Base-by-base conservation (phyloP, 2,329 filamentous ascomycete genomes). In the Xylariaceae sp. region DNA sequence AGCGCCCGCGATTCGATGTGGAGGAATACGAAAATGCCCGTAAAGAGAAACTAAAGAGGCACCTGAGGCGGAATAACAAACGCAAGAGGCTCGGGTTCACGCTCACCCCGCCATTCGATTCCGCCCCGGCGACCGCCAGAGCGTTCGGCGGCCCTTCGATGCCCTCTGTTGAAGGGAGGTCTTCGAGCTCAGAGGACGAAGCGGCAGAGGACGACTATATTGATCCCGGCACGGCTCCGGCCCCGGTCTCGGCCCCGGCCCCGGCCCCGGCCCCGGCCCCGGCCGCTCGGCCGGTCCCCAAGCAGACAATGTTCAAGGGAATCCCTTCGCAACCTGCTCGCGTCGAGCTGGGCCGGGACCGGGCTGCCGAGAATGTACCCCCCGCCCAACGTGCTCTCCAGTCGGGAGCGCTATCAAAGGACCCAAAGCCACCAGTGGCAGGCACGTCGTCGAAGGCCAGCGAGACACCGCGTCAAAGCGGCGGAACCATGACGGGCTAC, bases 11-110 rank as follows among this genome's bases (percentile, higher is more conserved):
- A 0, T 68, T 68, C 36, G 58, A 64, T 15, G 38, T 70, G 12
- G 35, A 45, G 4, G 39, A 49, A 4, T 72, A 58, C 44, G 46
- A 61, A 18, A 42, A 52, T 10, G 65, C 64, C 11, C 37, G 50
- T 5, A 36, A 45, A 8, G 48, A 39, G 16, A 61, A 61, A 35
- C 46, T 50, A 4, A 44, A 47, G 5, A 62, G 64, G 5, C 67
- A 68, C 38, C 40, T 47, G n/a, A 53, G 51, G 32, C 61, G 68
- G 14, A 72, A 73, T 33, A 49, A 42, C 15, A 65, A 60, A 46
- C 61, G 69, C n/a, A 46, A 45, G 23, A 52, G 49, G 28, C 51
- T 59, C 4, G 65, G 65, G 8, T 31, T 63, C 5, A 40, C 48
- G 5, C 29, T 42, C 29, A 56, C 51, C 4, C 16, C 25, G 3